Percentiles rank a stretch among this genome's conserved stretches.
These are phyloP conservation scores for Penicillium vulpinum DNA, from an alignment of 2,329 filamentous ascomycete species.

Conservation along the genomic window DNA sequence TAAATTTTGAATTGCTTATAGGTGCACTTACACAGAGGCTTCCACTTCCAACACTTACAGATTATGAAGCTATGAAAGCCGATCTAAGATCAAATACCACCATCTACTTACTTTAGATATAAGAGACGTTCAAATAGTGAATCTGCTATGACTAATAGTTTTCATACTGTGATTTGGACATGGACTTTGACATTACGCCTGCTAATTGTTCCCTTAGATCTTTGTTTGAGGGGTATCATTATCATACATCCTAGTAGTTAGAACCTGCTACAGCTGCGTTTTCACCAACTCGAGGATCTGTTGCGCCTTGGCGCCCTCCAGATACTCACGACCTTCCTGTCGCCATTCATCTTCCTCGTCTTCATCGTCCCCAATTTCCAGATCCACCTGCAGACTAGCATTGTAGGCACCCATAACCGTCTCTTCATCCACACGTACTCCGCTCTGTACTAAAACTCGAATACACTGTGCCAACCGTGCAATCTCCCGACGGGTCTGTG, in stretches of 20 bases:
- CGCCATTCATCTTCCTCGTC: conserved; percentile 33
- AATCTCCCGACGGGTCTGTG: conserved; percentile 82
- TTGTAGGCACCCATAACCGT: conserved; percentile 81
- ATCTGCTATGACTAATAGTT: neutral
- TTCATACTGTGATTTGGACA: neutral
- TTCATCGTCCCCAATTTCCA: conserved; percentile 44
- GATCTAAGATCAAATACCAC: neutral
- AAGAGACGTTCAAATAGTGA: neutral
- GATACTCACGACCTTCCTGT: conserved; percentile 43
- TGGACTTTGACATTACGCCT: neutral
- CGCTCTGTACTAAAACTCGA: conserved; percentile 76
- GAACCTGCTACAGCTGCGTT: conserved; percentile 11
- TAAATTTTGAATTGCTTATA: neutral
- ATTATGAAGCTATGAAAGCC: no score
- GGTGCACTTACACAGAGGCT: neutral
- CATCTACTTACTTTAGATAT: neutral
- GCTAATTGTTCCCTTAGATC: conserved; percentile 2
- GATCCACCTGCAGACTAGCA: conserved; percentile 69
- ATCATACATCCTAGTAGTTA: conserved; percentile 8
- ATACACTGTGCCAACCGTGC: conserved; percentile 79
- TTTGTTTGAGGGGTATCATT: conserved; percentile 14
- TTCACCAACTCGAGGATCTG: conserved; percentile 39
- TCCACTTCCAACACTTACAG: neutral
- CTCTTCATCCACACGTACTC: conserved; percentile 84
- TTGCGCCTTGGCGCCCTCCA: conserved; percentile 42